phyloP scores from a whole-genome alignment of 2,329 filamentous ascomycete genomes.

The Rhytidhysteron rufulum region DNA sequence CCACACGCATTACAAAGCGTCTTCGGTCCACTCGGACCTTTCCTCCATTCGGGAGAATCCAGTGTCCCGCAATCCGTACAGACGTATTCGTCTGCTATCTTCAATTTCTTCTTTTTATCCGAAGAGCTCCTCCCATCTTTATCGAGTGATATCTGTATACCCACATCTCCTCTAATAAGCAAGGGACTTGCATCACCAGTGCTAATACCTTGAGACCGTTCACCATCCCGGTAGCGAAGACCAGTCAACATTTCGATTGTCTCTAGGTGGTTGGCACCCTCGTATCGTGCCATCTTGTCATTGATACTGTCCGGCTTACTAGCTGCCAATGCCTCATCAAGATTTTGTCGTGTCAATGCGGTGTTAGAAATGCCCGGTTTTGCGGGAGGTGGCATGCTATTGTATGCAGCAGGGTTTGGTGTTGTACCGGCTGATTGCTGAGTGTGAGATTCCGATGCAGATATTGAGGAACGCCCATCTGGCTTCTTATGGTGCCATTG shows the following conservation, averaged over 20 bases:
- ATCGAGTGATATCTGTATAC: conserved; percentile 78
- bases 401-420: conserved; percentile 37
- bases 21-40: conserved; percentile 88
- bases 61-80: conserved; percentile 94
- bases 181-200: conserved; percentile 79
- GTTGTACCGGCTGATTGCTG: conserved; percentile 25
- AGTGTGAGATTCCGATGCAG: conserved; percentile 41
- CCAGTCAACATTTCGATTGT: conserved; percentile 93
- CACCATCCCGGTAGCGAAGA: conserved; percentile 80
- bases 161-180: conserved; percentile 79
- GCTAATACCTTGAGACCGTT: conserved; percentile 81
- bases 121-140: conserved; percentile 64
- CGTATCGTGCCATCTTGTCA: conserved; percentile 81
- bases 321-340: conserved; percentile 66
- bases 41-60: conserved; percentile 94
- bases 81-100: conserved; percentile 80
- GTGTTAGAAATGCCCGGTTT: conserved; percentile 60
- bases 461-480: conserved; percentile 53
- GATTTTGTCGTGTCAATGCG: conserved; percentile 72
- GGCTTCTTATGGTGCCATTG: conserved; percentile 60
- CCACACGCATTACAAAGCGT: conserved; percentile 95
- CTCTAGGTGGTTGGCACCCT: conserved; percentile 69
- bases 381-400: conserved; percentile 64
- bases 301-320: conserved; percentile 70
- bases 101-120: conserved; percentile 85